Percentiles rank a stretch among this genome's conserved stretches.
Evolutionary conservation across 1,284 basidiomycete genomes (phyloP).

Genomic region (Laetiporus sulphureus): DNA sequence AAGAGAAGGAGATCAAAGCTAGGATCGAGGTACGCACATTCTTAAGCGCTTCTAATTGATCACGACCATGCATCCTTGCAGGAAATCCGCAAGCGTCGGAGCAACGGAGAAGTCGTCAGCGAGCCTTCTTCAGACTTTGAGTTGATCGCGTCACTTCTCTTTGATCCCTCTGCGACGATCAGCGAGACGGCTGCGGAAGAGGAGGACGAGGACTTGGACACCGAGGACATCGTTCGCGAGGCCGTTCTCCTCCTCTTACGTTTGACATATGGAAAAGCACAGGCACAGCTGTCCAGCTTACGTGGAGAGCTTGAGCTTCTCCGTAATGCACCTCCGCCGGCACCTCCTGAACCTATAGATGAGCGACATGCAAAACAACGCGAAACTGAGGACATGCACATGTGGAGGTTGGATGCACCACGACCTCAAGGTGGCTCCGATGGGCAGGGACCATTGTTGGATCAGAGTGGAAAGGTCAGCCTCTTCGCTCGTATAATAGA

Average conservation of each 20-base stretch:
- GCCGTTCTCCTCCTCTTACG: constrained; percentile 66
- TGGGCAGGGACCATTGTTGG: constrained; percentile 63
- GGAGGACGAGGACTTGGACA: constrained; percentile 52
- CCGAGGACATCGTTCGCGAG: constrained; percentile 60
- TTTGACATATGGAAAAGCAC: constrained; percentile 67
- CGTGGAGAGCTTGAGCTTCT: constrained; percentile 75
- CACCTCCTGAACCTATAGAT: constrained; percentile 26
- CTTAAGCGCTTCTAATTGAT: background rate
- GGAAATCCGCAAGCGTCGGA: constrained; percentile 48
- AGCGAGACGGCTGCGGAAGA: constrained; percentile 37
- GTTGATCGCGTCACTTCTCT: constrained; percentile 57
- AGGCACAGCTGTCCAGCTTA: constrained; percentile 62
- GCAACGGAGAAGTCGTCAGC: constrained; percentile 27
- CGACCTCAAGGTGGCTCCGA: constrained; percentile 30
- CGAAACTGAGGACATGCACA: constrained; percentile 43
- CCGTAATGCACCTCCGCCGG: constrained; percentile 42
- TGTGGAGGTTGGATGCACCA: constrained; percentile 75
- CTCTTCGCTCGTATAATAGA: background rate
- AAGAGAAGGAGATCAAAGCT: constrained; percentile 72
- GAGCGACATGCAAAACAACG: constrained; percentile 32
- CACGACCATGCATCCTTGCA: constrained; percentile 19
- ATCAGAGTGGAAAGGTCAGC: constrained; percentile 66
- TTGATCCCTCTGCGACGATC: constrained; percentile 24
- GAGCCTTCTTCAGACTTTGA: constrained; percentile 45
- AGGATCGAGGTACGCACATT: constrained; percentile 54